These are phyloP conservation scores for Lolium multiflorum DNA, from an alignment of 176 grass and related monocot genomes.

Conservation along the genomic window DNA sequence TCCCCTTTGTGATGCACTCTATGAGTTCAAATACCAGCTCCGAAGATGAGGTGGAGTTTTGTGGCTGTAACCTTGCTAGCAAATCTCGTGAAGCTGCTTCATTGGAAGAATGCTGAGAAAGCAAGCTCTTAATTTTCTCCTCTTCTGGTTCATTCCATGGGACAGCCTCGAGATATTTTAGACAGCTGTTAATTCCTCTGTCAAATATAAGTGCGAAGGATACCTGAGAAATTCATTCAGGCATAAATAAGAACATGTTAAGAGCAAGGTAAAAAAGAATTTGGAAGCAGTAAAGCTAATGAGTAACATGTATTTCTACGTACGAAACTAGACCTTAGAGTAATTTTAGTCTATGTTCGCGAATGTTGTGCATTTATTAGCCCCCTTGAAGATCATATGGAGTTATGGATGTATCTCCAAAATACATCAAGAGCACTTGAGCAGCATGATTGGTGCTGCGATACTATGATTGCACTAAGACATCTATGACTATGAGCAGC, in stretches of 20 bases:
- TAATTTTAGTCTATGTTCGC: slow-evolving; percentile 25
- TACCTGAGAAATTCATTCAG: slow-evolving; percentile 65
- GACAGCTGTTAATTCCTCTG: slow-evolving; percentile 70
- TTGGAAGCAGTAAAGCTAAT: slow-evolving; percentile 1
- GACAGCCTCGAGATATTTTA: slow-evolving; percentile 83
- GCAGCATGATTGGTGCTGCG: slow-evolving; percentile 1
- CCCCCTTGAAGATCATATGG: neutral
- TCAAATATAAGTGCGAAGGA: slow-evolving; percentile 90
- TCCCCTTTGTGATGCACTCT: slow-evolving; percentile 73
- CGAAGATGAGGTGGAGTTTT: slow-evolving; percentile 47
- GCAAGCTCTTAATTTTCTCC: slow-evolving; percentile 69
- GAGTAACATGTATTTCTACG: slow-evolving; percentile 15
- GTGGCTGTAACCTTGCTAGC: slow-evolving; percentile 59
- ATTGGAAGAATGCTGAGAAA: slow-evolving; percentile 59
- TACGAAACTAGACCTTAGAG: slow-evolving; percentile 5
- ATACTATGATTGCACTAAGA: slow-evolving; percentile 2
- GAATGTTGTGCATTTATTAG: neutral
- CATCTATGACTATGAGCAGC: neutral
- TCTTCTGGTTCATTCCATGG: slow-evolving; percentile 89
- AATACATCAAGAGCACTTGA: neutral
- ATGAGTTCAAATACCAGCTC: slow-evolving; percentile 69
- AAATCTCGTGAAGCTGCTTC: slow-evolving; percentile 54
- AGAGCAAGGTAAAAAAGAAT: neutral
- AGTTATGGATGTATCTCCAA: neutral
- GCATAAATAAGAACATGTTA: slow-evolving; percentile 31